Base-by-base conservation (phyloP, 2,329 filamentous ascomycete species). In the Scedosporium boydii region DNA sequence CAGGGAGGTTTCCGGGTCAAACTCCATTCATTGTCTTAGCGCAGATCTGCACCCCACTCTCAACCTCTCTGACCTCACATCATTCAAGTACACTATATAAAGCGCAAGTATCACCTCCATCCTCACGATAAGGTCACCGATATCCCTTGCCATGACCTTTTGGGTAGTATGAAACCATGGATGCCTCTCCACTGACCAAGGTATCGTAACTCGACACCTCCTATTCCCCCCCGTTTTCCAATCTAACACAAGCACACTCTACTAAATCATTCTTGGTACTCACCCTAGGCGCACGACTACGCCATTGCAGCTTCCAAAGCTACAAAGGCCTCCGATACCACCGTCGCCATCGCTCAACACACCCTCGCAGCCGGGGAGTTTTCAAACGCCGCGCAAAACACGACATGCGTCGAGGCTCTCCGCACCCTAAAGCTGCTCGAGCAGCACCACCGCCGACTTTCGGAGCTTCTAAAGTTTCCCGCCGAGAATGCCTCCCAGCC, bases 291-390 rank as follows among this genome's bases (percentile, higher is more conserved):
- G 65, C 91, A 96, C 75, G 88, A 93, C 68, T 92, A 97, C 76
- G 93, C 91, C 59, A 87, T 87, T 69, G 93, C 90, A 70, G 93
- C 93, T 53, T 87, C 90, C 26, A 81, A 87, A 26, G 91, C 93
- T 62, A 87, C 82, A 26, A 86, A 92, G 70, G 87, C 89, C 56
- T 81, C 80, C 62, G 87, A 95, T 71, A 90, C 90, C 62, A 88
- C 88, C 6, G 87, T 90, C 58, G 93, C 93, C 65, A 89, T 92
- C 70, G 89, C 89, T 70, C 90, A 96, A 74, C 93, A 98, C 75
- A 87, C 93, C 61, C 81, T 90, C 63, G 95, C 95, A 44, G 93
- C 95, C 2, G 88, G 87, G 66, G 91, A 96, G 72, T 98, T 96
- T 73, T 87, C 91, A 64, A 87, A 88, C 64, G 93, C 92, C 34